Conservation (phyloP, 2,329 filamentous ascomycete species). For the Pseudopithomyces maydicus region DNA sequence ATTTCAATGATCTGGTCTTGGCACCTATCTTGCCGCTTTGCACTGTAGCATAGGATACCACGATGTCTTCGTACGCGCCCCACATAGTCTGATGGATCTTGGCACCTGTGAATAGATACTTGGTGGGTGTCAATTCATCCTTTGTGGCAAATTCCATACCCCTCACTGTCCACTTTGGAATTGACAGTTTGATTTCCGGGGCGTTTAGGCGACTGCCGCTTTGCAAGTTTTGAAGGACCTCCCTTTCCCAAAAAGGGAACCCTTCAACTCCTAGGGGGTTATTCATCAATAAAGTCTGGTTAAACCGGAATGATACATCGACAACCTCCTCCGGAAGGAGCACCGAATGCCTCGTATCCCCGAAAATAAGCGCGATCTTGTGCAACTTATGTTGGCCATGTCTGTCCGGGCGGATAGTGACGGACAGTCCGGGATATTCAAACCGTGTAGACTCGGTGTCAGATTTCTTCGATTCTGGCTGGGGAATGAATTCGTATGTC, state of each 20-base stretch:
- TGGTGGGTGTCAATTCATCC: constrained; percentile 9
- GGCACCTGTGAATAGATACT: constrained; percentile 37
- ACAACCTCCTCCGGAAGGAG: constrained; percentile 34
- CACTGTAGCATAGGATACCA: constrained; percentile 23
- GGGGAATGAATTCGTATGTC: constrained; percentile 30
- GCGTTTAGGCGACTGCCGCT: constrained; percentile 36
- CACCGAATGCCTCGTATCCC: constrained; percentile 31
- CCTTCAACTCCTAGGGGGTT: constrained; percentile 14
- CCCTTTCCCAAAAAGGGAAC: constrained; percentile 22
- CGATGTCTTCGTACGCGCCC: constrained; percentile 16
- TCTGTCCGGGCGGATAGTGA: constrained; percentile 24
- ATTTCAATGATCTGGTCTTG: constrained; percentile 24
- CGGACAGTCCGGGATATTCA: constrained; percentile 28
- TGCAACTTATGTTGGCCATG: constrained; percentile 18
- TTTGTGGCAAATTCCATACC: constrained; percentile 7
- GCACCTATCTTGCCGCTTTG: constrained; percentile 37
- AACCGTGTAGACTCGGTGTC: constrained; percentile 7
- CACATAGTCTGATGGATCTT: constrained; percentile 31
- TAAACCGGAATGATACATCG: constrained; percentile 34
- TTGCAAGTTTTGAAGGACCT: constrained; percentile 28
- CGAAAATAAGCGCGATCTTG: constrained; percentile 27
- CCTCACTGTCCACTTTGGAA: constrained; percentile 37
- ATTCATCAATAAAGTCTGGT: constrained; percentile 20
- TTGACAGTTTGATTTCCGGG: constrained; percentile 28
- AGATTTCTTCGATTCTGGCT: constrained; percentile 18